Evolutionary conservation across 192 early-diverging fungal genomes (phyloP), one percentile per base, ranked within the genome.

Genomic region (Backusella westeae): DNA sequence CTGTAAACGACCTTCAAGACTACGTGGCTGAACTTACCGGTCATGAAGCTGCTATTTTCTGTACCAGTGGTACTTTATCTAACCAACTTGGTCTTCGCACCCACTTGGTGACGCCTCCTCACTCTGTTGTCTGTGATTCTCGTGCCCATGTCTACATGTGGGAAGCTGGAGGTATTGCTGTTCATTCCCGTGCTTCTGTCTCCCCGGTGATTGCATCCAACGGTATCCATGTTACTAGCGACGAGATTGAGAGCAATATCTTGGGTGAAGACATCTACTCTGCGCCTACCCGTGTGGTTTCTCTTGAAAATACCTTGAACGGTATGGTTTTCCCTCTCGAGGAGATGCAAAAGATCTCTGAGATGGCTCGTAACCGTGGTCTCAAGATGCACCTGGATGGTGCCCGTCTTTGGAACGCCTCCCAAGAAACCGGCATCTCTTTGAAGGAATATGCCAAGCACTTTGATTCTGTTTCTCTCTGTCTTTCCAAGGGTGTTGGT

Each of bases 401-500:
- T 8, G 93, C 97, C 26, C 81, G 97, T 59, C 85, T 97, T 46
- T 98, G 96, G 96, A 93, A 97, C 71, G 97, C 96, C 1, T 83
- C 78, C n/a, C 84, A 86, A 34, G 90, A 84, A 10, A 93, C 91
- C 2, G 95, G 95, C 0, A 84, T 93, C 26, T 74, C 84, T 3
- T 63, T 96, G 35, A 86, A 81, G 19, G 89, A 93, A 59, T 96
- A 93, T 70, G 90, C 89, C n/a, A 70, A 79, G 17, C 83, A 86
- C 29, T 94, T 95, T 74, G 96, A 98, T 80, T 93, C 92, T 21
- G 85, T 96, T 26, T 93, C 92, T 9, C 85, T 98, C 53, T 98
- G 97, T 65, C 83, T 97, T 9, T 96, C 94, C 32, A 97, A 97
- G 79, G 92, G 96, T 38, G 89, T 97, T 41, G 97, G 97, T 12